A percentile compares a stretch with the other conserved stretches of the same genome.
Evolutionary conservation across 352 stramenopile species (phyloP).

Genomic region (Pythium volutum): DNA sequence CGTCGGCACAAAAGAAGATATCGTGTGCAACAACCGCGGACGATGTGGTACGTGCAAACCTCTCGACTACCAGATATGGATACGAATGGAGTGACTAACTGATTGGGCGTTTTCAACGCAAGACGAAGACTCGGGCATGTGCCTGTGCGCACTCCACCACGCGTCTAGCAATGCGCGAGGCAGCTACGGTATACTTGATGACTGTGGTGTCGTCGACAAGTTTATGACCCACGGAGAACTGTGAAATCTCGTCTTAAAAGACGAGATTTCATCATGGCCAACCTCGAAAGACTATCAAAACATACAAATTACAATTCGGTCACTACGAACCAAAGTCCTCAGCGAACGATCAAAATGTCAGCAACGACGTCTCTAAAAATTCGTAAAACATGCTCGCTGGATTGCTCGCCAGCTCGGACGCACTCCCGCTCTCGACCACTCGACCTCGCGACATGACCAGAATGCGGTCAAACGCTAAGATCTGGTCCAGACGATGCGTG

Average conservation of each 20-base stretch:
- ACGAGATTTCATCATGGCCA: too few species aligned
- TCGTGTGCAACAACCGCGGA: conserved; percentile 74
- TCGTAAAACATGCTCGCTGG: conserved; percentile 15
- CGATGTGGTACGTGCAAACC: conserved; percentile 53
- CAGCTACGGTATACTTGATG: conserved; percentile 37
- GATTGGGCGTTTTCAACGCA: too few species aligned
- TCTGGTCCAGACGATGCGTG: conserved; percentile 19
- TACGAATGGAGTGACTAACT: too few species aligned
- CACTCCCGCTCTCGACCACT: conserved; percentile 17
- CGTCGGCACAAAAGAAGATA: conserved; percentile 60
- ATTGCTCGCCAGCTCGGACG: conserved; percentile 4
- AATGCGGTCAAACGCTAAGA: conserved; percentile 22
- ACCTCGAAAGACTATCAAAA: too few species aligned
- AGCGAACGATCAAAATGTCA: conserved; percentile 7
- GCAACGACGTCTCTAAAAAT: conserved; percentile 18
- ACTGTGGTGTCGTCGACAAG: conserved; percentile 61
- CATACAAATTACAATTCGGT: too few species aligned
- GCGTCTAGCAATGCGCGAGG: conserved; percentile 58
- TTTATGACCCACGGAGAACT: conserved; percentile 68
- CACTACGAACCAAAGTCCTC: too few species aligned
- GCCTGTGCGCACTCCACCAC: conserved; percentile 55
- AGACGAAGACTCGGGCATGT: conserved; percentile 66
- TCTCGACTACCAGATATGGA: too few species aligned
- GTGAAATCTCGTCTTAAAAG: too few species aligned
- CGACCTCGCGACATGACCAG: conserved; percentile 13